Base-by-base conservation (phyloP, 2,329 filamentous ascomycete species). In the Simplicillium sp. region DNA sequence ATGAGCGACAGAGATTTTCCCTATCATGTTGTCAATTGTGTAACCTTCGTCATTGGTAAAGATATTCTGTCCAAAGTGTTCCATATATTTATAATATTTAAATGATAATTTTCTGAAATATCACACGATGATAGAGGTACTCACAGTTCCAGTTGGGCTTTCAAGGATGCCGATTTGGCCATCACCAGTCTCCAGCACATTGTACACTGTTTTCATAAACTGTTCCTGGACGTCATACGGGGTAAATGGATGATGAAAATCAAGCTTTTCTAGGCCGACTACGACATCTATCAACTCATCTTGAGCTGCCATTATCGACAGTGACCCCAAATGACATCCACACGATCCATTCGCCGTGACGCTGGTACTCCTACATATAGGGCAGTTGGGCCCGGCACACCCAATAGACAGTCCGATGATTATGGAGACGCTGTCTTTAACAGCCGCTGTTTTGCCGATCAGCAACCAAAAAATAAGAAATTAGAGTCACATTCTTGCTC, bases 1-100 rank as follows among this genome's bases (percentile, higher is more conserved):
- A 96, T 92, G 20, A 96, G 70, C 48, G 89, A 95, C 35, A 96
- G 64, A 1, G 89, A 95, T 72, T 96, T 96, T 35, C 89, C 89
- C 71, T 84, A 47, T 13, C 14, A 32, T 11, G 14, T 29, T 9
- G 25, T 42, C 17, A 47, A 57, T 15, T 8, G 25, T 17, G 9
- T 11, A 11, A 32, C 17, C 12, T 15, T 28, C 28, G 9, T 28
- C 4, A 25, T 33, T 11, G 12, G 5, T 5, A 5, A 25, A 25
- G 20, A 25, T 6, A 25, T 25, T 25, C n/a, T n/a, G n/a, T n/a
- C n/a, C n/a, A n/a, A n/a, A n/a, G n/a, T n/a, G n/a, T n/a, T n/a
- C n/a, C n/a, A n/a, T n/a, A n/a, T n/a, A n/a, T n/a, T n/a, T n/a
- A n/a, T n/a, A n/a, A n/a, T n/a, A n/a, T n/a, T n/a, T n/a, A n/a